phyloP scores from a whole-genome alignment of 352 stramenopile genomes.

The Phytophthora pluvialis region DNA sequence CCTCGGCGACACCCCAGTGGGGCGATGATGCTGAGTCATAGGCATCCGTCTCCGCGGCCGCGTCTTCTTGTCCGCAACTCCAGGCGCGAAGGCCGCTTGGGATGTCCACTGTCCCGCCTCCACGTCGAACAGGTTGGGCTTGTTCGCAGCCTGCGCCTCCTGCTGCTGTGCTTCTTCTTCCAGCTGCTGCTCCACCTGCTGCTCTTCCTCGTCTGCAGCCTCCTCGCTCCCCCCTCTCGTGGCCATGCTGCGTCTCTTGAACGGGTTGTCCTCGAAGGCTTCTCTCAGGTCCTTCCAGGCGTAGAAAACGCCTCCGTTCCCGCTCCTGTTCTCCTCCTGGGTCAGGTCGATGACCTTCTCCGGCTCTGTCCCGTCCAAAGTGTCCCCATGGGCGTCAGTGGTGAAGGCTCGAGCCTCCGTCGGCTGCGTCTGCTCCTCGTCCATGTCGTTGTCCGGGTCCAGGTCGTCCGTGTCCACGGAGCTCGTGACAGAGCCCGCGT shows the following conservation, averaged over 20 bases:
- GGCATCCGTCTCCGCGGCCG: background rate
- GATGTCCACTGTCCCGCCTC: slow-evolving; percentile 15
- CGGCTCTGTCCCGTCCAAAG: slow-evolving; percentile 3
- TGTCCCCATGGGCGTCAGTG: slow-evolving; percentile 6
- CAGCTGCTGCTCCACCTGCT: slow-evolving; percentile 3
- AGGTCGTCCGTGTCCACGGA: slow-evolving; percentile 37
- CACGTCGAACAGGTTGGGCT: slow-evolving; percentile 18
- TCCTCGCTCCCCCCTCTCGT: too few relatives aligned
- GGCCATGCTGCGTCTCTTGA: slow-evolving; percentile 29
- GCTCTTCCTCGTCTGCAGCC: background rate
- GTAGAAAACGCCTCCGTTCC: slow-evolving; percentile 14
- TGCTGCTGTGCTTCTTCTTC: slow-evolving; percentile 1
- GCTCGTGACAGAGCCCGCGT: slow-evolving; percentile 17
- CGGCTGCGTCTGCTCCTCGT: slow-evolving; percentile 13
- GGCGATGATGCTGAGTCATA: slow-evolving; percentile 3
- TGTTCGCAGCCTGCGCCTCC: background rate
- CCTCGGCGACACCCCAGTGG: slow-evolving; percentile 16
- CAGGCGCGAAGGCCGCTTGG: slow-evolving; percentile 18
- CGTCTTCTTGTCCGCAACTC: slow-evolving; percentile 18
- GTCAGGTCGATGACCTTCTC: slow-evolving; percentile 27
- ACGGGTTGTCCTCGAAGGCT: slow-evolving; percentile 31
- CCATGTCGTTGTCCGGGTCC: slow-evolving; percentile 27
- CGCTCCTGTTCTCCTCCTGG: slow-evolving; percentile 4
- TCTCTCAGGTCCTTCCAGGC: slow-evolving; percentile 33
- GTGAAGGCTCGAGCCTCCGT: too few relatives aligned